phyloP scores from a whole-genome alignment of 2,329 filamentous ascomycete genomes.

The Diaporthe batatas region DNA sequence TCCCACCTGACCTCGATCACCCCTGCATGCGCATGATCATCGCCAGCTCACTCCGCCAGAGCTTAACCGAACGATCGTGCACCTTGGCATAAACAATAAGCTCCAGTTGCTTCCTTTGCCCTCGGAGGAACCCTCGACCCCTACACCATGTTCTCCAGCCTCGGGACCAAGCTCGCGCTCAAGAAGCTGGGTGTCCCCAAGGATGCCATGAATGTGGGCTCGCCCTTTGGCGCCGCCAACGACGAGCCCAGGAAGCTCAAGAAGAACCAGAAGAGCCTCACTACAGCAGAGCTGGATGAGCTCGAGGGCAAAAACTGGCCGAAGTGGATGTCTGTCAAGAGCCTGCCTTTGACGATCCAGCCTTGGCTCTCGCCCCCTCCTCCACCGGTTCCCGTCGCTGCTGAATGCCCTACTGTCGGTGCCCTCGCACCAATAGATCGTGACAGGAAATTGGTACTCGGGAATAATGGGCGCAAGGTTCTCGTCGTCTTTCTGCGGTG shows the following conservation, averaged over 20 bases:
- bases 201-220: conserved; percentile 61
- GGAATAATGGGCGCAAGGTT: conserved; percentile 55
- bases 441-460: conserved; percentile 55
- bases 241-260: conserved; percentile 48
- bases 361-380: conserved; percentile 67
- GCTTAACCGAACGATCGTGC: conserved; percentile 26
- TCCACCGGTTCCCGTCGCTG: conserved; percentile 60
- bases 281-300: neutral
- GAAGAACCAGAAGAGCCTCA: conserved; percentile 46
- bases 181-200: conserved; percentile 68
- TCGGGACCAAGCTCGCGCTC: conserved; percentile 70
- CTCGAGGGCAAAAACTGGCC: conserved; percentile 49
- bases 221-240: conserved; percentile 46
- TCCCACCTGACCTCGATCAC: conserved; percentile 40
- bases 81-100: neutral
- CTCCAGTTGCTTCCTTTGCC: neutral
- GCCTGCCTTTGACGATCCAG: conserved; percentile 65
- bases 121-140: neutral
- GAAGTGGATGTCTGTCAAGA: conserved; percentile 64
- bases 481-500: conserved; percentile 67
- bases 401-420: conserved; percentile 60
- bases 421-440: conserved; percentile 63
- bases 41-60: conserved; percentile 25
- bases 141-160: conserved; percentile 65
- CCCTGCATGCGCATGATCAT: conserved; percentile 23